Conservation (phyloP, 352 stramenopile species). For the Saprolegnia parasitica region DNA sequence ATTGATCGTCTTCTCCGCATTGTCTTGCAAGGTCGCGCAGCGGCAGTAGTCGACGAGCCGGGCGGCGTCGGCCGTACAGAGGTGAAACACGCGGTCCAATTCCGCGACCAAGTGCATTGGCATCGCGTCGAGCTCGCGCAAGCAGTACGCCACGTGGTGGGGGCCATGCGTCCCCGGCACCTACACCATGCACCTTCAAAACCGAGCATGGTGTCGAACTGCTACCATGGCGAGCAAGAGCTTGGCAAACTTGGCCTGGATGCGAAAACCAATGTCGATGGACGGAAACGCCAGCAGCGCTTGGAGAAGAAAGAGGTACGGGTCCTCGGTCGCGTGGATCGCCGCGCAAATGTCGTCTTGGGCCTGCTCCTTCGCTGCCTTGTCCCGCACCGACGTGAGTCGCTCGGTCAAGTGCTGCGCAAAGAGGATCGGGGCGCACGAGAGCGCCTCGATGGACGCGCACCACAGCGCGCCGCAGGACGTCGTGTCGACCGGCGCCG, state of each 20-base stretch:
- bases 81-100: constrained; percentile 50
- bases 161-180: not conserved
- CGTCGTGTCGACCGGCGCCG: not conserved
- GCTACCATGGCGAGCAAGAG: constrained; percentile 53
- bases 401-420: constrained; percentile 63
- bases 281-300: constrained; percentile 48
- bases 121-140: constrained; percentile 47
- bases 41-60: not conserved
- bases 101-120: constrained; percentile 71
- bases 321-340: constrained; percentile 45
- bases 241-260: constrained; percentile 66
- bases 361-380: constrained; percentile 50
- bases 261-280: constrained; percentile 59
- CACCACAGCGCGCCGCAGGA: constrained; percentile 44
- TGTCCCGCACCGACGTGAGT: constrained; percentile 65
- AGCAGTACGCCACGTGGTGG: constrained; percentile 51
- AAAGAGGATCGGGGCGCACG: constrained; percentile 62
- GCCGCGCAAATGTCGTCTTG: constrained; percentile 45
- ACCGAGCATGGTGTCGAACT: too few relatives aligned
- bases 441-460: constrained; percentile 39
- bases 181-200: not conserved
- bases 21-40: not conserved
- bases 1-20: constrained; percentile 23
- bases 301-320: constrained; percentile 52
- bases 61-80: constrained; percentile 23